Base-by-base conservation (phyloP, 495 filamentous ascomycete genomes). In the Xanthoparmelia taractica region DNA sequence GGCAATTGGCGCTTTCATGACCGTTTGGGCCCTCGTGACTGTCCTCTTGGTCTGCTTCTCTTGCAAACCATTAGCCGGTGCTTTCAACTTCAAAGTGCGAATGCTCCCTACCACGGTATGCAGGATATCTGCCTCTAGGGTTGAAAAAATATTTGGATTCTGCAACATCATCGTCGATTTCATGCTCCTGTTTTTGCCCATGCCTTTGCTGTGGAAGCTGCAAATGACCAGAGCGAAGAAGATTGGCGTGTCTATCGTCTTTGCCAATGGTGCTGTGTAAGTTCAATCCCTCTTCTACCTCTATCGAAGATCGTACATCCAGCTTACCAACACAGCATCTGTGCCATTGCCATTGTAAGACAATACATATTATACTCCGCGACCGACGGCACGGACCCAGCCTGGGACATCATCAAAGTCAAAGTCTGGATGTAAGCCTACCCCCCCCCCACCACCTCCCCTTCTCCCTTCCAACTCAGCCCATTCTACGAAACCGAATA, bases 101-200 rank as follows among this genome's bases (percentile, higher is more conserved):
- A 54, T 8, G 23, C n/a, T 0, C 29, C 34, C 0, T n/a, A 20
- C 47, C 23, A 57, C 17, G 25, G 63, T 29, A 20, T 31, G 25
- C 45, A 61, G 2, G 5, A 15, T 7, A 1, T 11, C 10, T 4
- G 17, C 50, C 4, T 18, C 13, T 17, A 25, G 57, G 7, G 63
- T 65, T 8, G 43, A 31, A 27, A 52, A 31, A 45, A 43, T 60
- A 6, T 57, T 52, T 34, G 63, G 63, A 0, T 65, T 23, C 4
- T 65, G 29, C 36, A 65, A 61, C 43, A 61, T 60, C 43, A 17
- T 65, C 13, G 59, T 48, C 2, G 63, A 65, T n/a, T 65, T 65
- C 29, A 40, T 50, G 10, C 20, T 60, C 2, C 36, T 65, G 25
- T 8, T 65, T 12, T 6, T 61, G 63, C 63, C 63, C 1, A 47